Evolutionary conservation across 345 rosid genomes (phyloP).

Genomic region (thale cress (Arabidopsis thaliana)): TAIR10.1 NC_003070.9:27911001-27911500

Average conservation of each 20-base stretch:
- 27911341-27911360: not conserved
- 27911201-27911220: conserved; percentile 78
- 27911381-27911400: conserved; percentile 7
- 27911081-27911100: not conserved
- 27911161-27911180: conserved; percentile 87
- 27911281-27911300: conserved; percentile 77
- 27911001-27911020: conserved; percentile 96
- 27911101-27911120: too few relatives aligned
- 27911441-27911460: conserved; percentile 5
- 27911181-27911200: conserved; percentile 88
- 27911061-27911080: conserved; percentile 7
- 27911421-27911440: conserved; percentile 4
- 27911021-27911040: conserved; percentile 95
- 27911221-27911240: conserved; percentile 73
- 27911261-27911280: conserved; percentile 77
- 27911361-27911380: conserved; percentile 13
- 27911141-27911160: conserved; percentile 94
- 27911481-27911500: not conserved
- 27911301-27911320: conserved; percentile 78
- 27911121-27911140: conserved; percentile 66
- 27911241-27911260: conserved; percentile 70
- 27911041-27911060: conserved; percentile 58
- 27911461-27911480: conserved; percentile 18
- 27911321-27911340: conserved; percentile 36
- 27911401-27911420: not conserved